Conservation (phyloP, 1,284 basidiomycete species). For the Neolentinus lepideus region DNA sequence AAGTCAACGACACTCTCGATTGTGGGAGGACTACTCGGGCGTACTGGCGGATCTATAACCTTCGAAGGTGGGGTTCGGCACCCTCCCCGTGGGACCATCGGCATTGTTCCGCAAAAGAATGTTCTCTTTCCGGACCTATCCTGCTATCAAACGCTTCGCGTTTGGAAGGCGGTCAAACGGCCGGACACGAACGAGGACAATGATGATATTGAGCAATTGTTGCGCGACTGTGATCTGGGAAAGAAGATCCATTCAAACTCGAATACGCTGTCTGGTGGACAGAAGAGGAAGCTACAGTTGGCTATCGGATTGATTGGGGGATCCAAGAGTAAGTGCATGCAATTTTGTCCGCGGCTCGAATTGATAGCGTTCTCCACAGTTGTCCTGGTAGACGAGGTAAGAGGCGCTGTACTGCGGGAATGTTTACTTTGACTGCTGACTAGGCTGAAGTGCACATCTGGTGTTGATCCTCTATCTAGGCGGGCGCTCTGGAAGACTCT, state of each 20-base stretch:
- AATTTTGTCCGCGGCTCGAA: conserved; percentile 7
- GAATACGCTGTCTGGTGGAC: conserved; percentile 65
- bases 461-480: conserved; percentile 74
- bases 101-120: conserved; percentile 80
- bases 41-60: conserved; percentile 49
- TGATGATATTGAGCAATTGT: conserved; percentile 58
- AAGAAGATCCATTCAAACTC: conserved; percentile 64
- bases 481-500: conserved; percentile 73
- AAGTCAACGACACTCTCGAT: conserved; percentile 71
- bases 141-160: conserved; percentile 63
- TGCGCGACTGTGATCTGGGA: conserved; percentile 65
- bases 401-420: no score
- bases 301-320: conserved; percentile 74
- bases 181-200: conserved; percentile 38
- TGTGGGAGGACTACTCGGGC: conserved; percentile 53
- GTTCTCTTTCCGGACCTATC: conserved; percentile 75
- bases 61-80: conserved; percentile 50
- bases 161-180: conserved; percentile 73
- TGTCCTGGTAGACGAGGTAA: conserved; percentile 63
- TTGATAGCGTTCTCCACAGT: conserved; percentile 28
- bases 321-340: conserved; percentile 45
- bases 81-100: conserved; percentile 56
- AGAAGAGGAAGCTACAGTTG: conserved; percentile 77
- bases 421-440: neutral
- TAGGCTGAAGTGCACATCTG: conserved; percentile 54